Conservation (phyloP, 148 eudicot genomes). For the Vaccinium darrowii region DNA sequence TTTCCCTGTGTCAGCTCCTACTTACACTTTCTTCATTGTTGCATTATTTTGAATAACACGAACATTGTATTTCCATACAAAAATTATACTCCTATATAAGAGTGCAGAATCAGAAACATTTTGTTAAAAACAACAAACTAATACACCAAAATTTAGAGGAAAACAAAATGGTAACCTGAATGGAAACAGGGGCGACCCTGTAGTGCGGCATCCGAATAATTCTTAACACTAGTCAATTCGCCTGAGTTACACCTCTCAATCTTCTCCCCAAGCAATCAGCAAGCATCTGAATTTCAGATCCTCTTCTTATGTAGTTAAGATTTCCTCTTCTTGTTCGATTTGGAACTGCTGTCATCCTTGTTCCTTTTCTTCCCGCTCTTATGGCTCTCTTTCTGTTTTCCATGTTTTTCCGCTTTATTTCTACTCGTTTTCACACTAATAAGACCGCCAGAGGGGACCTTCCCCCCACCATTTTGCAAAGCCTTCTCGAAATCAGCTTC, state of each 20-base stretch:
- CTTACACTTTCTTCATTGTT: no score
- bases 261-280: not conserved
- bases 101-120: not conserved
- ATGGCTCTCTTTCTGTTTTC: conserved; percentile 32
- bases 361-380: conserved; percentile 57
- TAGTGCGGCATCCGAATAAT: not conserved
- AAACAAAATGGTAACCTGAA: not conserved
- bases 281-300: not conserved
- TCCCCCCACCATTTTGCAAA: conserved; percentile 56
- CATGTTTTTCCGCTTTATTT: conserved; percentile 42
- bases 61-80: no score
- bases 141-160: not conserved
- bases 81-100: not conserved
- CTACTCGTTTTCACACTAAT: conserved; percentile 69
- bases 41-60: no score
- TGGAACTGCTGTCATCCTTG: conserved; percentile 51
- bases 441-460: conserved; percentile 50
- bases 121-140: not conserved
- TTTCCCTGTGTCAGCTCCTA: no score
- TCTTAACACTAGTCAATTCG: not conserved
- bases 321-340: conserved; percentile 72
- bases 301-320: conserved; percentile 4
- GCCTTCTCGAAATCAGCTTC: conserved; percentile 65
- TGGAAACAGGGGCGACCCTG: no score
- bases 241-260: not conserved